Percentiles rank a stretch among this genome's conserved stretches.
Conservation (phyloP, 345 rosid genomes). For the Camelina hispida region DNA sequence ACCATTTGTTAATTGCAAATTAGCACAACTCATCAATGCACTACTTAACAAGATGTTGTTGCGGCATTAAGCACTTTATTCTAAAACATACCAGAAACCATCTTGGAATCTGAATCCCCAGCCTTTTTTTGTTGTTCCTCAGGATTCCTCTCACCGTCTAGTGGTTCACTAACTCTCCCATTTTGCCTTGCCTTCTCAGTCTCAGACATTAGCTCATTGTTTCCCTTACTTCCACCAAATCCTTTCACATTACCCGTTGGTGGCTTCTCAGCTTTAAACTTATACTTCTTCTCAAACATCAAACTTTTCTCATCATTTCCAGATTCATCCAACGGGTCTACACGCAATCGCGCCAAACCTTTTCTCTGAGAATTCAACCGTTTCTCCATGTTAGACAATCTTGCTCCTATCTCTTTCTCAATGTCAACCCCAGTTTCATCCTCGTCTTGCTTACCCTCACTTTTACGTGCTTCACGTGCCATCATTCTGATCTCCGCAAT, state of each 20-base stretch:
- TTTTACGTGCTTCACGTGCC: conserved; percentile 75
- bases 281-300: conserved; percentile 62
- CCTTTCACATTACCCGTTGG: conserved; percentile 49
- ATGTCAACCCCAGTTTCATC: conserved; percentile 49
- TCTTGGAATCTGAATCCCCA: conserved; percentile 36
- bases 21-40: conserved; percentile 1
- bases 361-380: conserved; percentile 57
- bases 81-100: conserved; percentile 49
- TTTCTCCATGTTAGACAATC: conserved; percentile 66
- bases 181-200: conserved; percentile 6
- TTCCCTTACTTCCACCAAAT: conserved; percentile 48
- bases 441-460: conserved; percentile 50
- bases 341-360: conserved; percentile 49
- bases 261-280: conserved; percentile 49
- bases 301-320: conserved; percentile 40
- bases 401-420: conserved; percentile 68
- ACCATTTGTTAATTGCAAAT: not conserved
- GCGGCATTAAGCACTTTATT: not conserved
- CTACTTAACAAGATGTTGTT: not conserved
- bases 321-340: conserved; percentile 41
- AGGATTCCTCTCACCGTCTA: conserved; percentile 16
- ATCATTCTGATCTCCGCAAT: conserved; percentile 69
- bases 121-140: conserved; percentile 36
- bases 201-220: conserved; percentile 22
- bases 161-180: conserved; percentile 21